Evolutionary conservation across 495 filamentous ascomycete species (phyloP), one percentile per base, ranked within the genome.

Genomic region (Aspergillus sclerotiicarbonarius): DNA sequence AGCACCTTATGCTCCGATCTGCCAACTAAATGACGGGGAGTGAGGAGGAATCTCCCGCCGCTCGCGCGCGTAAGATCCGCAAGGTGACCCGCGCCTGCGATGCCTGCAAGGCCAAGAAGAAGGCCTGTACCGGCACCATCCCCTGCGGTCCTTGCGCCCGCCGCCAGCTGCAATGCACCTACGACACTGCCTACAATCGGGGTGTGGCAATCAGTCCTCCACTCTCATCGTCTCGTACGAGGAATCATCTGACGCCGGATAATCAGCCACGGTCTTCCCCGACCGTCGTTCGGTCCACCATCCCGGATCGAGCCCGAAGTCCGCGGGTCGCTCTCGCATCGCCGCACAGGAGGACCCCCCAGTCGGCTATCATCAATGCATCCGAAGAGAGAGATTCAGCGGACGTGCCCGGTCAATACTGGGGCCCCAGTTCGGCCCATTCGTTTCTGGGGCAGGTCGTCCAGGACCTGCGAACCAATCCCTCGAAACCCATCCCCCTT

Each of bases 11-110:
- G n/a, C n/a, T n/a, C 5, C 25, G 25, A 3, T 25, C 5, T 25
- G 25, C 25, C 25, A 25, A 25, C 25, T 25, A 25, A 25, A 25
- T 25, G 25, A 25, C 25, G 25, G 25, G 25, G 25, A 25, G 25
- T 25, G 25, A 25, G 25, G 5, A 25, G 25, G 25, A 25, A 2
- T 25, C 25, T 25, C 25, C 25, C 5, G 25, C 25, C 5, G 25
- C 25, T 25, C 55, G 10, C 32, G 43, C 44, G 52, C 65, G 54
- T 53, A 68, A 68, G 53, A 8, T 57, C 32, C 58, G 63, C 33
- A 70, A 70, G 46, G 64, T 70, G 18, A 67, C 67, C 19, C 58
- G 67, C 18, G 67, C 67, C 12, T 70, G 64, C 33, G 65, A 70
- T 53, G 57, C 58, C 18, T 70, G 67, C 56, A 67, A 66, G 41